These are phyloP conservation scores for Coemansia sp. DNA, from an alignment of 192 early-diverging fungal species.

Conservation along the genomic window DNA sequence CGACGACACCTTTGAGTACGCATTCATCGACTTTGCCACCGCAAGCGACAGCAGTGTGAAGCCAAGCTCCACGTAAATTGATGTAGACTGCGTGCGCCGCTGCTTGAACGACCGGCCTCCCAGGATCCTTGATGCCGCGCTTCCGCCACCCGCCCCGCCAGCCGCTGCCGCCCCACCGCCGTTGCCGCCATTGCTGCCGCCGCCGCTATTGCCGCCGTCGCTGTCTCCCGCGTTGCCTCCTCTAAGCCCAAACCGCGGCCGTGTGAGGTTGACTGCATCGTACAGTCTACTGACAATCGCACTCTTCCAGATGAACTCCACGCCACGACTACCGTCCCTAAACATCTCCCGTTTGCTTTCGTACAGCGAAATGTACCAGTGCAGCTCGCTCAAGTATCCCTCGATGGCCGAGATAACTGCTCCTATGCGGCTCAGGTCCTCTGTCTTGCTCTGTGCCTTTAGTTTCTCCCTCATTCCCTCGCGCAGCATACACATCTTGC, in stretches of 20 bases:
- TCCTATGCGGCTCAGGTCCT: constrained; percentile 37
- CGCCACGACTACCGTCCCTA: constrained; percentile 25
- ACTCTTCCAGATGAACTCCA: constrained; percentile 56
- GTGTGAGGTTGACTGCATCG: constrained; percentile 25
- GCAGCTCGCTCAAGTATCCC: constrained; percentile 44
- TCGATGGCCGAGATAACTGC: constrained; percentile 27
- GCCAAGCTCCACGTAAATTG: constrained; percentile 48
- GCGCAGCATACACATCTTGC: constrained; percentile 43
- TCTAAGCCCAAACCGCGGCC: constrained; percentile 21
- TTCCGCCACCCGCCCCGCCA: constrained; percentile 6
- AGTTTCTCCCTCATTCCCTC: constrained; percentile 52
- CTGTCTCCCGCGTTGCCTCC: constrained; percentile 18
- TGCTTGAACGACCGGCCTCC: constrained; percentile 34
- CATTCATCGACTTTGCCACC: constrained; percentile 49
- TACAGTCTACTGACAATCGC: constrained; percentile 41
- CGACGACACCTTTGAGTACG: constrained; percentile 46
- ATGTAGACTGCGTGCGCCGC: constrained; percentile 46
- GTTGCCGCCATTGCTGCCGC: constrained; percentile 1
- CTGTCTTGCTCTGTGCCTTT: constrained; percentile 45
- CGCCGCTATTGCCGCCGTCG: constrained; percentile 25
- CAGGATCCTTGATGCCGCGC: constrained; percentile 20
- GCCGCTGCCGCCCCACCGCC: constrained; percentile 1
- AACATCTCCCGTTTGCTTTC: constrained; percentile 36
- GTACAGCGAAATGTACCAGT: constrained; percentile 46
- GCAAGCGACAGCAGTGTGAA: constrained; percentile 50